Evolutionary conservation across 2,329 filamentous ascomycete genomes (phyloP), one percentile per base, ranked within the genome.

Genomic region (Leptographium procerum): DNA sequence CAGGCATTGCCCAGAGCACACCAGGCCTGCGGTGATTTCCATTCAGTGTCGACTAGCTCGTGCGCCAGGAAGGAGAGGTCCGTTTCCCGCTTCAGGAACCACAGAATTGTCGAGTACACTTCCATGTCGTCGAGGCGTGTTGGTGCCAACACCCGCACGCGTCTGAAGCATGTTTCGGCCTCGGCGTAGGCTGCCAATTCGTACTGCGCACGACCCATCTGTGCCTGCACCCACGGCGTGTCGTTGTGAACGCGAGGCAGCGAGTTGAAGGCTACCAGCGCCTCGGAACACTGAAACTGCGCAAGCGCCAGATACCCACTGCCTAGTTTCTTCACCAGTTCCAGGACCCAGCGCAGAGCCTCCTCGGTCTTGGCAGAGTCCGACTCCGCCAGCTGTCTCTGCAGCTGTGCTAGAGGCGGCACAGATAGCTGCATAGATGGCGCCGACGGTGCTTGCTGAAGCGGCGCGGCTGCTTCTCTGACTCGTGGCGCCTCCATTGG

Each of bases 91-190:
- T 95, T 96, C 62, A 96, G 75, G 70, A 96, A 91, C 94, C 95
- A 99, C n/a, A 99, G 79, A n/a, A 95, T 87, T 0, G 94, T 99
- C 16, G 92, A 97, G 72, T 96, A 99, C 40, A 97, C 86, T 69
- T 99, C 94, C 91, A 97, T 96, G 67, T 96, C 91, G 68, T 95
- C 88, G 51, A 95, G 78, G 4, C 89, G 84, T 1, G 89, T 88
- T 1, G 92, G 92, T 14, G 89, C 86, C 64, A 94, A 78, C 34
- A 86, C 82, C 55, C 90, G 85, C 64, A 99, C 82, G 58, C 85
- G 84, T 59, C 84, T 80, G 70, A 96, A 99, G 66, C 86, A 88
- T 63, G 88, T 89, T 69, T 96, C 92, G 3, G 94, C 90, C 62
- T 96, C 89, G 2, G 78, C 76, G 68, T 97, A 96, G 64, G 87